phyloP scores from a whole-genome alignment of 306 rosid genomes.

The Fragaria iinumae region DNA sequence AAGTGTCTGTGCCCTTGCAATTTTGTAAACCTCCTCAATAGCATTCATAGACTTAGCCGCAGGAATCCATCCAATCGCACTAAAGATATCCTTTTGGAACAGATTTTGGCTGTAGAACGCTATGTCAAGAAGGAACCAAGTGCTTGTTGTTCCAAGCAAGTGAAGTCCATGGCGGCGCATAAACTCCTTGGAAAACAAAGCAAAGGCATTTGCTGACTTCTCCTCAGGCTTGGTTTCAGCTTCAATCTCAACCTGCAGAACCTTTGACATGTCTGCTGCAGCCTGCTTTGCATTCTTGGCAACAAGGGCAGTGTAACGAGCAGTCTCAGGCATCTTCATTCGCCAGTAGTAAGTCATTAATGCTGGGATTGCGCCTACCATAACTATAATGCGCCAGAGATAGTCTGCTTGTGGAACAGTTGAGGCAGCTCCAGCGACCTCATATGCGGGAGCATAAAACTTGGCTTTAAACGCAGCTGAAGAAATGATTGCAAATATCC shows the following conservation, averaged over 20 bases:
- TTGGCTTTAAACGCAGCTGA: conserved; percentile 37
- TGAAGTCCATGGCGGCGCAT: conserved; percentile 57
- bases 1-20: conserved; percentile 69
- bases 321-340: conserved; percentile 79
- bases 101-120: conserved; percentile 74
- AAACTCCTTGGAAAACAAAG: conserved; percentile 55
- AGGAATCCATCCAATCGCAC: conserved; percentile 76
- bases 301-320: conserved; percentile 69
- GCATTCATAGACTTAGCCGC: conserved; percentile 62
- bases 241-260: conserved; percentile 53
- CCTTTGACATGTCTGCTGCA: conserved; percentile 68
- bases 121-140: conserved; percentile 77
- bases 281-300: conserved; percentile 59
- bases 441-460: conserved; percentile 46
- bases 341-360: conserved; percentile 63
- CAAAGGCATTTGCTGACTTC: conserved; percentile 22
- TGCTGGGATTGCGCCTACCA: conserved; percentile 75
- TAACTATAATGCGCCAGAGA: conserved; percentile 60
- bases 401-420: conserved; percentile 66
- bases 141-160: conserved; percentile 62
- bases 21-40: conserved; percentile 54
- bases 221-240: conserved; percentile 33
- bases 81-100: conserved; percentile 74
- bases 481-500: conserved; percentile 49
- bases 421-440: conserved; percentile 38